phyloP scores from a whole-genome alignment of 805 yeast species.

The Candida koratica region DNA sequence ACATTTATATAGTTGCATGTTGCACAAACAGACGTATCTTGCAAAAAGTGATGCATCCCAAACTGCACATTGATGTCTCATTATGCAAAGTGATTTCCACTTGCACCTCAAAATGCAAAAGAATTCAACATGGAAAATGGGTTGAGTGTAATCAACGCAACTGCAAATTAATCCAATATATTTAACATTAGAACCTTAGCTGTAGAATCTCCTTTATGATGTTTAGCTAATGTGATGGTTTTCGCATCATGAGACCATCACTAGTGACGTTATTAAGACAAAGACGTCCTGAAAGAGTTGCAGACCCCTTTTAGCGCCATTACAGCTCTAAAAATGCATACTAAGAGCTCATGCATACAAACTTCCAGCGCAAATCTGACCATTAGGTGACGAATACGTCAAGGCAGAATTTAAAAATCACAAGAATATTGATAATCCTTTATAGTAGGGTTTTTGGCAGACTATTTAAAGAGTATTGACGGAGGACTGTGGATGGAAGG shows the following conservation, averaged over 20 bases:
- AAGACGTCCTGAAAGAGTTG: slow-evolving; percentile 39
- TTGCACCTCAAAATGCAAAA: no score
- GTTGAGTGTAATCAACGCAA: no score
- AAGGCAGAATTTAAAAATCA: slow-evolving; percentile 87
- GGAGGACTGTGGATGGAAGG: slow-evolving; percentile 42
- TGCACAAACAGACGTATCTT: no score
- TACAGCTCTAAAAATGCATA: slow-evolving; percentile 71
- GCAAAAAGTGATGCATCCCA: no score
- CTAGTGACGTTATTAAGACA: slow-evolving; percentile 32
- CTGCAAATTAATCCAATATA: no score
- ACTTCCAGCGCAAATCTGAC: slow-evolving; percentile 66
- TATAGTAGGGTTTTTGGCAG: slow-evolving; percentile 90
- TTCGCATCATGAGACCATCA: slow-evolving; percentile 44
- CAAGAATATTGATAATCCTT: slow-evolving; percentile 75
- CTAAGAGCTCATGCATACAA: slow-evolving; percentile 67
- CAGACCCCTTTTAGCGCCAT: slow-evolving; percentile 70
- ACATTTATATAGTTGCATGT: no score
- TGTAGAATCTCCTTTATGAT: no score
- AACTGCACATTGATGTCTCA: no score
- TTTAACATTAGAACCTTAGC: no score
- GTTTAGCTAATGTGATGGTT: no score
- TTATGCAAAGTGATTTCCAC: no score
- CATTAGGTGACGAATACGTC: slow-evolving; percentile 86
- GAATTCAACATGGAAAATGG: no score
- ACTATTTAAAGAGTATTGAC: slow-evolving; percentile 57